Evolutionary conservation across 805 yeast genomes (phyloP), one percentile per base, ranked within the genome.

Genomic region (Starmerella ratchasimensis): DNA sequence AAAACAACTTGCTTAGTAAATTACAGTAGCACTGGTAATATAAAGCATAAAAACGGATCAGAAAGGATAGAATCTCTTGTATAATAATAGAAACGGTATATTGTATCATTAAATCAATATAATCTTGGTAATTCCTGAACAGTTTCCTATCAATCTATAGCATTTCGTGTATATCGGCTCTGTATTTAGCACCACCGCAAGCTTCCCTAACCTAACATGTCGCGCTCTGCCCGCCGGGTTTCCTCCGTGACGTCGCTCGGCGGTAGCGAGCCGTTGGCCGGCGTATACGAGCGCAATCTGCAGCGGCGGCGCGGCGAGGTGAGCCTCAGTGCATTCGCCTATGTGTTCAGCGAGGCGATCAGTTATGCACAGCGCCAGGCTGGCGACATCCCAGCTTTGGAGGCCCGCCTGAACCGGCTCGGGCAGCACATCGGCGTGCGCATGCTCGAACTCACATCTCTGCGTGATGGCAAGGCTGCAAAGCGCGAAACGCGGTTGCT

Each of bases 371-470:
- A 76, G 41, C 61, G 63, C 33, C 65, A 70, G 36, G 71, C 81
- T 5, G 71, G 68, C 39, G 82, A 83, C 13, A 66, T 82, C 21
- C 74, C 71, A 41, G 86, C 81, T 47, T 53, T 75, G 28, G 82
- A 51, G 37, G 53, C 64, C 8, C 55, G 76, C 37, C 64, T 82
- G 34, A 81, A 78, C 54, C 71, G 74, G 9, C 59, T 80, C 30
- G 94, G 94, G 1, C 80, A 81, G 53, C 73, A 74, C 28, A 70
- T 83, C 28, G 94, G 94, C 2, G 69, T 72, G 39, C 69, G 81
- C 44, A 65, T 70, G 45, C 58, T 81, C 24, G 94, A 83, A 53
- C 62, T 83, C 44, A 63, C 72, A 6, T 74, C 79, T 25, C 51
- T 78, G 31, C 62, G 93, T 41, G 83, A 76, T 38, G 81, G 84